A percentile compares a stretch with the other conserved stretches of the same genome.
Conservation (phyloP, 2,329 filamentous ascomycete species). For the Epichloe scottii region DNA sequence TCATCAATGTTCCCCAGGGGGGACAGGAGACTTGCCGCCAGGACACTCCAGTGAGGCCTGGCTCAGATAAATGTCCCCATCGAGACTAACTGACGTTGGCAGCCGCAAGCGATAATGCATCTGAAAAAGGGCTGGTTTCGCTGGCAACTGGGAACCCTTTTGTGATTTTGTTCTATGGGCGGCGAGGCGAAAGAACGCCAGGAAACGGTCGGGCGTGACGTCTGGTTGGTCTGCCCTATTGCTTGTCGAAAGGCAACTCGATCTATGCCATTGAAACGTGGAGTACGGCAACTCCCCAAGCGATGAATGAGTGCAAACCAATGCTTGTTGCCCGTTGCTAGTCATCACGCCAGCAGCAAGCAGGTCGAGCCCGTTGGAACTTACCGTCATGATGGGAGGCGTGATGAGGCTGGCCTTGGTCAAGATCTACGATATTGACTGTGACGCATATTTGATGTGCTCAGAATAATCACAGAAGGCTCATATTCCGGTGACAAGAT, state of each 20-base stretch:
- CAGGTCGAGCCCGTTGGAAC: too few relatives aligned
- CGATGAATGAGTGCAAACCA: background rate
- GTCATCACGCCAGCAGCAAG: too few relatives aligned
- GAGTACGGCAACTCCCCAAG: background rate
- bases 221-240: constrained; percentile 2
- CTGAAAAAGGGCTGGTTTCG: background rate
- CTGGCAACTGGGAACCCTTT: too few relatives aligned
- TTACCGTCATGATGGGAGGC: too few relatives aligned
- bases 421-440: background rate
- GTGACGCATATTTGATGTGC: background rate
- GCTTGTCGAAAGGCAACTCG: background rate
- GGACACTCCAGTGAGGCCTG: background rate
- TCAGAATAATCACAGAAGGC: background rate
- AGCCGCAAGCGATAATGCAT: constrained; percentile 7
- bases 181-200: too few relatives aligned
- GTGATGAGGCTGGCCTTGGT: background rate
- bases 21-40: too few relatives aligned
- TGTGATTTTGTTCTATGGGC: too few relatives aligned
- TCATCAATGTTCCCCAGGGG: too few relatives aligned
- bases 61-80: background rate
- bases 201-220: background rate
- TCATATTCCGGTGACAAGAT: background rate
- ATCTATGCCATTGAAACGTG: background rate
- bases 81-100: constrained; percentile 7
- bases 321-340: too few relatives aligned